Conservation (phyloP, 1,284 basidiomycete species). For the Tetrapyrgos nigripes region DNA sequence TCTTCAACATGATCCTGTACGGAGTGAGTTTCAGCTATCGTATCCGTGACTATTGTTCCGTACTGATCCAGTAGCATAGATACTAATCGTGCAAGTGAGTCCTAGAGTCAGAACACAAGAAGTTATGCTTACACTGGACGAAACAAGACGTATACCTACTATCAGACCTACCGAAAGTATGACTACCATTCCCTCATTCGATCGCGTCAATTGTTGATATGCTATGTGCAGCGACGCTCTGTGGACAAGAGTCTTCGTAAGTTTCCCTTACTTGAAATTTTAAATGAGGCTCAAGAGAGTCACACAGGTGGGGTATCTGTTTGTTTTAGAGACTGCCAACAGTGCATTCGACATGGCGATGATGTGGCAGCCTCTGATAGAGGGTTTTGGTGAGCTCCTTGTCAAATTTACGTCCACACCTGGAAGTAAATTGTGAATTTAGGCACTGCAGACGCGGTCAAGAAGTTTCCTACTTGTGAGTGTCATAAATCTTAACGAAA, state of each 20-base stretch:
- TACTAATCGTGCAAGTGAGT: slow-evolving; percentile 44
- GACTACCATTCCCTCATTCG: slow-evolving; percentile 17
- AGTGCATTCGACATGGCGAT: slow-evolving; percentile 49
- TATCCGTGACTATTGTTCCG: neutral
- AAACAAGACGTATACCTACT: slow-evolving; percentile 41
- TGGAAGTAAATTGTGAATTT: neutral
- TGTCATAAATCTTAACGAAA: neutral
- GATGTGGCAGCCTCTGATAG: slow-evolving; percentile 53
- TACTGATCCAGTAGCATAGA: slow-evolving; percentile 24
- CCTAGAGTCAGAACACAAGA: slow-evolving; percentile 10
- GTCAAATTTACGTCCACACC: neutral
- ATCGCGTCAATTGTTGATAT: slow-evolving; percentile 11
- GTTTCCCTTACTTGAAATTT: slow-evolving; percentile 10
- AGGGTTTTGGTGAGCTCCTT: slow-evolving; percentile 43
- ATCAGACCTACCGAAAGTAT: slow-evolving; percentile 37
- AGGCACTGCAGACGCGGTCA: slow-evolving; percentile 30
- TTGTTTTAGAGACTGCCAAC: slow-evolving; percentile 49
- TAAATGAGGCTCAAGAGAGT: neutral
- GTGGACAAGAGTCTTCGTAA: slow-evolving; percentile 49
- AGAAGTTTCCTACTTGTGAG: slow-evolving; percentile 19
- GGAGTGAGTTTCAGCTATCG: slow-evolving; percentile 38
- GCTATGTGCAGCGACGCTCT: slow-evolving; percentile 39
- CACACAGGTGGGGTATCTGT: slow-evolving; percentile 45
- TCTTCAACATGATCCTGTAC: slow-evolving; percentile 54
- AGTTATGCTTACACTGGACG: neutral